Base-by-base conservation (phyloP, 169 alveolate species). In the Perkinsus olseni region DNA sequence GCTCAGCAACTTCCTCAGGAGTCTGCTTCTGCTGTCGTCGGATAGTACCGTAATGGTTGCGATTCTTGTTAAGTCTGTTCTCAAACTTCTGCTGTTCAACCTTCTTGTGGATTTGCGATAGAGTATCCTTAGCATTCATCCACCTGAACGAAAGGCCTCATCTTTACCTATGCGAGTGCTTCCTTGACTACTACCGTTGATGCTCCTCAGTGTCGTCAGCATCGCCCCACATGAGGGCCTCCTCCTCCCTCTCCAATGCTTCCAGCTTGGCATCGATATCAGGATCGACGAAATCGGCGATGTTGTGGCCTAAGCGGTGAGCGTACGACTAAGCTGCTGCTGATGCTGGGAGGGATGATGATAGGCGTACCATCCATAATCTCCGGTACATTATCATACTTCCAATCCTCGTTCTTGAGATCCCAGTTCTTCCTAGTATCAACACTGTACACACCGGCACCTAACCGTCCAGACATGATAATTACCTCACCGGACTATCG, bases 331-430 rank as follows among this genome's bases (percentile, higher is more conserved):
- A 40, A 11, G 21, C 50, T 21, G 17, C 62, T 17, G 17, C 62
- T 62, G 17, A 13, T 28, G 34, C 82, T 28, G 10, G 34, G 1
- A 13, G 36, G 36, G 8, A 8, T 8, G 10, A 3, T 62, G 0
- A 0, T 62, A 24, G 28, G 1, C 1, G 17, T 62, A 62, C 99
- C 99, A 74, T 98, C 98, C 95, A 98, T 97, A 51, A 99, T 96
- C 96, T 98, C 99, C 28, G 99, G 99, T 93, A 98, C 97, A 92
- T 97, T 98, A 96, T 99, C 99, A 96, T 98, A 98, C 95, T 97
- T 97, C 99, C 99, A 98, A 39, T 98, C 98, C 24, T 97, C 99
- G 92, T 98, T 95, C 40, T 96, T 99, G 39, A 98, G 97, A 91
- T 93, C 95, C 48, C 94, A 96, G 92, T 96, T 95, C 94, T 96